A percentile compares a stretch with the other conserved stretches of the same genome.
phyloP scores from a whole-genome alignment of 257 asterid genomes.

The Jacaranda copaia region DNA sequence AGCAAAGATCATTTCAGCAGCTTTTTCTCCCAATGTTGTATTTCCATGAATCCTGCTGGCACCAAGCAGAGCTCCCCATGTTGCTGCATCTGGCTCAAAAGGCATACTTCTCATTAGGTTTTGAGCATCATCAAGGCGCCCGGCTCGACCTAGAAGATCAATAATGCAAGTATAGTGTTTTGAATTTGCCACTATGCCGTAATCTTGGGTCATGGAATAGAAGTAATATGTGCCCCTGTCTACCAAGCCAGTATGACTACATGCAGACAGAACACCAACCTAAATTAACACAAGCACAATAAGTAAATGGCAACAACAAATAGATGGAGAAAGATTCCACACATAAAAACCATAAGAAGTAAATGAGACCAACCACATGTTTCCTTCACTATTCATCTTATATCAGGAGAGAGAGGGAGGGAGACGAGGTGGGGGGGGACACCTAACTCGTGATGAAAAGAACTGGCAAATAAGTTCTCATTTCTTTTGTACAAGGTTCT shows the following conservation, averaged over 20 bases:
- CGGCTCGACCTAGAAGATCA: conserved; percentile 95
- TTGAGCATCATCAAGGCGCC: conserved; percentile 84
- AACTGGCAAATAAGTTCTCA: neutral
- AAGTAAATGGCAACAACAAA: conserved; percentile 17
- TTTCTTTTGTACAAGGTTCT: neutral
- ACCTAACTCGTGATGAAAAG: neutral
- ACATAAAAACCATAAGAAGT: neutral
- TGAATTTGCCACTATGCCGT: conserved; percentile 72
- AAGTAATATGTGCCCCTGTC: conserved; percentile 76
- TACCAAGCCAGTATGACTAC: conserved; percentile 88
- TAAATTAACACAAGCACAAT: conserved; percentile 34
- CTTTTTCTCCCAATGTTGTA: conserved; percentile 85
- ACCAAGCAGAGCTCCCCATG: conserved; percentile 99
- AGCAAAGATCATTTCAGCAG: conserved; percentile 82
- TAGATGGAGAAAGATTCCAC: conserved; percentile 10
- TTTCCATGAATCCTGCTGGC: conserved; percentile 93
- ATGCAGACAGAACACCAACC: conserved; percentile 90
- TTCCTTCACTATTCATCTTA: neutral
- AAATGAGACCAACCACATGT: neutral
- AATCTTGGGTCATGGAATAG: conserved; percentile 70
- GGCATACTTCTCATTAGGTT: conserved; percentile 74
- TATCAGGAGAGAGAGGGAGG: no score
- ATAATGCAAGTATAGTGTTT: conserved; percentile 92
- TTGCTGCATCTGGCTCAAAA: conserved; percentile 91
- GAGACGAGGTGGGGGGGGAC: no score